Evolutionary conservation across 768 basidiomycete genomes (phyloP), one percentile per base, ranked within the genome.

Genomic region (Tylopilus cervinicoccineus): DNA sequence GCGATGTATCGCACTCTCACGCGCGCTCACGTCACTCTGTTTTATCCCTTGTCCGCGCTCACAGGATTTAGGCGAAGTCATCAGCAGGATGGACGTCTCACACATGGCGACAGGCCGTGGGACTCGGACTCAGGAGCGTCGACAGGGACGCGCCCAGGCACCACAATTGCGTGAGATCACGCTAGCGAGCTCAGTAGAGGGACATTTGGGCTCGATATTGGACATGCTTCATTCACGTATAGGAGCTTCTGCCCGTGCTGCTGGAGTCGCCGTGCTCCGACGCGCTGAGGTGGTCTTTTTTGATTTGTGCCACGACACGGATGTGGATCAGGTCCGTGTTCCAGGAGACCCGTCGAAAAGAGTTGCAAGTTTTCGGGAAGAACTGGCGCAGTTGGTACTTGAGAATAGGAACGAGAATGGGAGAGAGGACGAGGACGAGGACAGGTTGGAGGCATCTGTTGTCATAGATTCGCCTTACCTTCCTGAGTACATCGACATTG

Each of bases 21-120:
- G 19, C 38, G 28, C 44, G 19, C 55, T 57, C 42, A 37, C 32
- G 13, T 50, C 50, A 17, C 33, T 64, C 32, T 37, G 48, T 20
- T 57, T 62, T 27, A 52, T 63, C 22, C 58, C 56, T 19, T 56
- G 29, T 4, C 58, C 56, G 14, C 50, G 50, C 19, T 56, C 53
- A 9, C 58, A 63, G 12, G 26, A 57, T 17, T 47, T 58, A 5
- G 6, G 28, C 14, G 49, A 54, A 12, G n/a, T 59, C 28, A 43
- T 59, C 16, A 27, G 24, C 14, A n/a, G 19, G 20, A 10, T 61
- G 43, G 31, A 44, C 2, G 26, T 48, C 26, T 47, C 55, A 27
- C 33, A 12, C 12, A 6, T 19, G 5, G 11, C 13, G 16, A 16
- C 4, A 12, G n/a, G 12, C 19, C 26, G 14, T 23, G 28, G 26